Conservation (phyloP, 73 alveolate genomes). For the Symbiodinium natans region DNA sequence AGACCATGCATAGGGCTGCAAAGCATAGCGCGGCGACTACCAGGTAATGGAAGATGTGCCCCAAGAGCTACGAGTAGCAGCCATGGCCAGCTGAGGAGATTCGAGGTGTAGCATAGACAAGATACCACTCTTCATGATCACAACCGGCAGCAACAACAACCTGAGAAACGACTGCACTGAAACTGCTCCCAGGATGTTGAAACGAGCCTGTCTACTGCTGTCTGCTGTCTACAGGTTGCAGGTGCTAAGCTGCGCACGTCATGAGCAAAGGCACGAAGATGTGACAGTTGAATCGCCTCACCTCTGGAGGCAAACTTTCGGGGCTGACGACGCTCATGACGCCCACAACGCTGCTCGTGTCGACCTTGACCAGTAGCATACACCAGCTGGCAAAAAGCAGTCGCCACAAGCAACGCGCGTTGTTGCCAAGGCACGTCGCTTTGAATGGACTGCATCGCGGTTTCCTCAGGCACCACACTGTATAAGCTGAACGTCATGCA, state of each 20-base stretch:
- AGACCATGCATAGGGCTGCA: too few species aligned
- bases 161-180: slow-evolving; percentile 3
- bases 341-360: slow-evolving; percentile 17
- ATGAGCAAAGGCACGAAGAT: slow-evolving; percentile 29
- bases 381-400: neutral
- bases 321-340: slow-evolving; percentile 39
- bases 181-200: too few species aligned
- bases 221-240: neutral
- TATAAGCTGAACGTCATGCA: neutral
- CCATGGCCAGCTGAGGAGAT: neutral
- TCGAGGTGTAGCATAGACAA: neutral
- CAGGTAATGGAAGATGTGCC: too few species aligned
- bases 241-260: neutral
- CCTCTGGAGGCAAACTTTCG: slow-evolving; percentile 30
- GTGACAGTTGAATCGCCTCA: slow-evolving; percentile 20
- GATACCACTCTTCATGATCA: slow-evolving; percentile 38
- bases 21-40: too few species aligned
- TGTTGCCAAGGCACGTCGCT: neutral
- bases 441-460: neutral
- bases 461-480: neutral
- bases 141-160: slow-evolving; percentile 34
- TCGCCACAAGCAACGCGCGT: neutral
- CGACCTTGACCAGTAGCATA: neutral
- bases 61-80: too few species aligned
- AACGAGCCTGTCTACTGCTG: too few species aligned